Percentiles rank a stretch among this genome's conserved stretches.
Conservation (phyloP, 257 asterid species). For the Solanum arcanum region DNA sequence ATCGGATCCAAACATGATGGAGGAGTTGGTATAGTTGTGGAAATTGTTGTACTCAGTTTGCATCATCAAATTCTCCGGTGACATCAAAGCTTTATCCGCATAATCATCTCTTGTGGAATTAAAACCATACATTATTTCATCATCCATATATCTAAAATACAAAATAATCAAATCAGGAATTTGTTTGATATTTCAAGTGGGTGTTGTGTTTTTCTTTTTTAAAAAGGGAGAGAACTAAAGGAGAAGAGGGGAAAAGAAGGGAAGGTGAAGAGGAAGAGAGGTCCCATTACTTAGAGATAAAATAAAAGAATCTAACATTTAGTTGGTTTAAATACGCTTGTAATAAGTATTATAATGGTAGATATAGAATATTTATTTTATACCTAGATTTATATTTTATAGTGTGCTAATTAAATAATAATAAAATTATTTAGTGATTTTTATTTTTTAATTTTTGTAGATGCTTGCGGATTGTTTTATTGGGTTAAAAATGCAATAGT, state of each 20-base stretch:
- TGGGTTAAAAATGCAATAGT: not conserved
- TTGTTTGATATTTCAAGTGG: not conserved
- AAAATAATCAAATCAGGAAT: not conserved
- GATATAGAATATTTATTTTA: not conserved
- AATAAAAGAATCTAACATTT: not conserved
- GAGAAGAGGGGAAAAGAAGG: not conserved
- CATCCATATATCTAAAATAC: conserved; percentile 18
- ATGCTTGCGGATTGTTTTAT: not conserved
- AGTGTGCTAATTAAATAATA: not conserved
- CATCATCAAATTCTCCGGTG: conserved; percentile 35
- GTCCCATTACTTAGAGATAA: conserved; percentile 5
- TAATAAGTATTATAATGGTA: not conserved
- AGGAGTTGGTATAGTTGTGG: conserved; percentile 2
- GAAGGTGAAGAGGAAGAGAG: conserved; percentile 3
- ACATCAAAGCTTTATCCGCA: conserved; percentile 30
- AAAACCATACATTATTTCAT: conserved; percentile 24
- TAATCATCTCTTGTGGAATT: conserved; percentile 18
- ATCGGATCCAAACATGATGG: conserved; percentile 12
- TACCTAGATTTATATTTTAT: not conserved
- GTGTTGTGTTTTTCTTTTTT: not conserved
- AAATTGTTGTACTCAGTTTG: conserved; percentile 12
- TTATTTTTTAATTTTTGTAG: not conserved
- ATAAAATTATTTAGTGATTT: not conserved
- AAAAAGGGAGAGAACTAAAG: not conserved
- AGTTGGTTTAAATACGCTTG: too few species aligned